A percentile compares a stretch with the other conserved stretches of the same genome.
phyloP scores from a whole-genome alignment of 768 basidiomycete species.

The Suillus americanus region DNA sequence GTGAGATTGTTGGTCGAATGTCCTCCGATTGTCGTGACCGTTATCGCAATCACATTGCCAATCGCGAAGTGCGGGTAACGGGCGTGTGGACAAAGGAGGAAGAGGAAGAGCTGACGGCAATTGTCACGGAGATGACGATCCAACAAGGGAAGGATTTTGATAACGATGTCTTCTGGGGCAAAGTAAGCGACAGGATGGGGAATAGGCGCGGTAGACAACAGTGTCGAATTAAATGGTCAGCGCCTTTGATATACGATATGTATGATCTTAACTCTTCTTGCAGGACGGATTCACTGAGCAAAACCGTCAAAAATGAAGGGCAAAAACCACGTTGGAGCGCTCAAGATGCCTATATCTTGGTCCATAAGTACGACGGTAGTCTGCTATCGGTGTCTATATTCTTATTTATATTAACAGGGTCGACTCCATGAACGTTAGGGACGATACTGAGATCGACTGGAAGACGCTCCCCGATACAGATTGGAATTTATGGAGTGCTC shows the following conservation, averaged over 20 bases:
- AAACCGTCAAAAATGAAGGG: conserved; percentile 71
- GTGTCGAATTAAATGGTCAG: conserved; percentile 84
- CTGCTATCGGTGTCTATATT: conserved; percentile 1
- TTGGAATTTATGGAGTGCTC: conserved; percentile 87
- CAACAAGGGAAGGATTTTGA: conserved; percentile 72
- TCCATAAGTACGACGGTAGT: conserved; percentile 62
- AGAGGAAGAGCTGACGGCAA: conserved; percentile 69
- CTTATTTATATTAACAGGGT: conserved; percentile 44
- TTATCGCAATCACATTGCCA: conserved; percentile 79
- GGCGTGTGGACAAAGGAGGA: conserved; percentile 83
- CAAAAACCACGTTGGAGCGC: conserved; percentile 70
- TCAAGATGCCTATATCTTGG: conserved; percentile 75
- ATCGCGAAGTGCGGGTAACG: conserved; percentile 58
- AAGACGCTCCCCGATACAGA: conserved; percentile 68
- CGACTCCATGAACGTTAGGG: conserved; percentile 68
- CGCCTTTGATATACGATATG: background rate
- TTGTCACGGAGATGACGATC: conserved; percentile 74
- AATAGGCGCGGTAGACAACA: conserved; percentile 76
- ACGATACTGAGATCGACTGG: conserved; percentile 88
- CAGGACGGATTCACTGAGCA: conserved; percentile 78
- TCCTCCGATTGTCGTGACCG: conserved; percentile 83
- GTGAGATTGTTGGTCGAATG: conserved; percentile 67
- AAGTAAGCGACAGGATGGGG: conserved; percentile 76
- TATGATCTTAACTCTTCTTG: conserved; percentile 3
- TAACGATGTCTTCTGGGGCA: conserved; percentile 82